phyloP scores from a whole-genome alignment of 345 rosid species.

The Lagerstroemia speciosa region DNA sequence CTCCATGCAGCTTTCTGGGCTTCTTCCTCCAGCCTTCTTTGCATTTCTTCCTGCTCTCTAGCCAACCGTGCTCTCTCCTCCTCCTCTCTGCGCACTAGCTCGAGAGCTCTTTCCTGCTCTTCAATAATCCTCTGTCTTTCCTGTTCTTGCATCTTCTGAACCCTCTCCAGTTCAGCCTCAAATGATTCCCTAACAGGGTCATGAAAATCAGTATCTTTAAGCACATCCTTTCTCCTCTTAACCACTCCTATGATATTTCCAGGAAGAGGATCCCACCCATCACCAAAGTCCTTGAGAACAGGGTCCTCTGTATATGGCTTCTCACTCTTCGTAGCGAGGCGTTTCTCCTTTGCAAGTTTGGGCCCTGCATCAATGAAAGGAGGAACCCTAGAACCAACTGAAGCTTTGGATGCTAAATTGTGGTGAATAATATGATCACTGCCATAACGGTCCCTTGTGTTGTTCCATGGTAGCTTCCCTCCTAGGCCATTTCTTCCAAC shows the following conservation, averaged over 20 bases:
- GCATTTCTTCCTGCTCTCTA: constrained; percentile 72
- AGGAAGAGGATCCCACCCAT: constrained; percentile 69
- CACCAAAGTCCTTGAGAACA: constrained; percentile 55
- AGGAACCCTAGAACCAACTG: constrained; percentile 35
- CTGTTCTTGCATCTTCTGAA: constrained; percentile 93
- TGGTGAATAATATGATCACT: constrained; percentile 34
- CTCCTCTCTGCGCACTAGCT: constrained; percentile 79
- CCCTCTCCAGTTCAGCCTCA: constrained; percentile 98
- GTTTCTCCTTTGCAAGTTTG: constrained; percentile 57
- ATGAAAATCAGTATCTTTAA: constrained; percentile 68
- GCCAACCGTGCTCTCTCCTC: constrained; percentile 69
- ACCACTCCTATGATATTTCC: constrained; percentile 54
- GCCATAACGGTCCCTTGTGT: constrained; percentile 35
- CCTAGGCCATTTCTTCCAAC: constrained; percentile 50
- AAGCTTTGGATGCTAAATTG: constrained; percentile 31
- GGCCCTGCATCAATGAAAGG: constrained; percentile 37
- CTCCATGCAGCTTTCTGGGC: constrained; percentile 82
- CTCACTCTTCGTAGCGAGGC: constrained; percentile 46
- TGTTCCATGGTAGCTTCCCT: constrained; percentile 59
- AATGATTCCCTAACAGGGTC: constrained; percentile 95
- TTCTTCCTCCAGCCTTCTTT: constrained; percentile 75
- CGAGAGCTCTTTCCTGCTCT: constrained; percentile 82
- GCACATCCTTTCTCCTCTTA: constrained; percentile 72
- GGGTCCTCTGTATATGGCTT: constrained; percentile 65
- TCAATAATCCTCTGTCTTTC: constrained; percentile 62